Percentiles rank a stretch among this genome's conserved stretches.
Evolutionary conservation across 192 early-diverging fungal species (phyloP).

Genomic region (Gryganskiella cystojenkinii): DNA sequence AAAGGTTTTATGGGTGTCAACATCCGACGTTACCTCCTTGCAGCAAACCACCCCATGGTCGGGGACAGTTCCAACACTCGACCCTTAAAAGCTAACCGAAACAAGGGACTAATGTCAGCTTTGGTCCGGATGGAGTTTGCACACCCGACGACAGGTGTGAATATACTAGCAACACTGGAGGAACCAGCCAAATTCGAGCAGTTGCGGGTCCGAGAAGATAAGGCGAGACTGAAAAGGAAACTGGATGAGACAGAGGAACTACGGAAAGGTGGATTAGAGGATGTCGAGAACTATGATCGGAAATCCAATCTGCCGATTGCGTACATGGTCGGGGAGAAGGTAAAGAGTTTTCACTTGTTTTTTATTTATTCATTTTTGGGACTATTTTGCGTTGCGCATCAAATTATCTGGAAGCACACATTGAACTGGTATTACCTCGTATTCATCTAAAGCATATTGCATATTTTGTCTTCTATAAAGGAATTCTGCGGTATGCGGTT

Average conservation of each 20-base stretch:
- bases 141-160: slow-evolving; percentile 28
- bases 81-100: slow-evolving; percentile 62
- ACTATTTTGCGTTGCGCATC: too few relatives aligned
- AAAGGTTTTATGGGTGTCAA: slow-evolving; percentile 53
- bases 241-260: slow-evolving; percentile 58
- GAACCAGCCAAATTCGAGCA: slow-evolving; percentile 67
- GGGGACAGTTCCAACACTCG: slow-evolving; percentile 65
- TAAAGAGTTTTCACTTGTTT: slow-evolving; percentile 6
- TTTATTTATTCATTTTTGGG: not conserved
- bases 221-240: slow-evolving; percentile 57
- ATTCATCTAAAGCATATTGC: slow-evolving; percentile 1
- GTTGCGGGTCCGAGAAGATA: slow-evolving; percentile 66
- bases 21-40: slow-evolving; percentile 63
- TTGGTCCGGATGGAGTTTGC: slow-evolving; percentile 57
- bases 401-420: too few relatives aligned
- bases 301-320: slow-evolving; percentile 54
- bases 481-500: slow-evolving; percentile 69
- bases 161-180: slow-evolving; percentile 31
- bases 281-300: slow-evolving; percentile 24
- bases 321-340: slow-evolving; percentile 64
- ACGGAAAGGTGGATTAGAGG: slow-evolving; percentile 33
- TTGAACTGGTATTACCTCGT: too few relatives aligned
- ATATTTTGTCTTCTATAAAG: slow-evolving; percentile 52
- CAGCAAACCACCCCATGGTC: slow-evolving; percentile 60
- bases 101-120: slow-evolving; percentile 68